Base-by-base conservation (phyloP, 75 land plant species). In the Selaginella moellendorffii region DNA sequence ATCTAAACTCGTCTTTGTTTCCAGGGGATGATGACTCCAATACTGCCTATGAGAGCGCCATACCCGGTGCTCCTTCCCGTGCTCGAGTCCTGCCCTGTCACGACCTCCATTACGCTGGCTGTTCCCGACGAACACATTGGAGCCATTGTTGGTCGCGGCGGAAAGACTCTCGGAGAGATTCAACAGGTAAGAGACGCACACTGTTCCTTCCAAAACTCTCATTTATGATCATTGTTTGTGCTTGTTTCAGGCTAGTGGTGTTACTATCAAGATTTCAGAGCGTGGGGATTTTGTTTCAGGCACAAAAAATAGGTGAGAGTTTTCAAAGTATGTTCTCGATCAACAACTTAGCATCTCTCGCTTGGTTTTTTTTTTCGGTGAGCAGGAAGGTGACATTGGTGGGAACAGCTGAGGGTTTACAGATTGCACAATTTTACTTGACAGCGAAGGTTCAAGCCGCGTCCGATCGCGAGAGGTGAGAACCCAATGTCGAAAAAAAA, bases 121-220 rank as follows among this genome's bases (percentile, higher is more conserved):
- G 77, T 90, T 65, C 79, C 96, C 25, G 96, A 90, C 76, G 96
- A 82, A 46, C 91, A 84, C 67, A 80, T 90, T 65, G 96, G 96
- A 2, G 70, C 80, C 20, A 83, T 90, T 46, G 81, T 90, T 65
- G 96, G 96, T 51, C 87, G 96, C 59, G 90, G 87, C 64, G 96
- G 96, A 52, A 86, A 80, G 65, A 86, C 68, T 54, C 79, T 90
- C 52, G 75, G 65, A 63, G 96, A 90, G 60, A 86, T 90, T 29
- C 83, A 80, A 65, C 96, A 90, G 83, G 96, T 90, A 36, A 36
- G 10, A 36, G n/a, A n/a, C n/a, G n/a, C n/a, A n/a, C n/a, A n/a
- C n/a, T n/a, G n/a, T 36, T n/a, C n/a, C n/a, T n/a, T n/a, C n/a
- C n/a, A n/a, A n/a, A 36, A 36, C 46, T 36, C 46, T 36, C 14